Conservation (phyloP, 129 eudicot species). For the Chrysanthemum makinoi region DNA sequence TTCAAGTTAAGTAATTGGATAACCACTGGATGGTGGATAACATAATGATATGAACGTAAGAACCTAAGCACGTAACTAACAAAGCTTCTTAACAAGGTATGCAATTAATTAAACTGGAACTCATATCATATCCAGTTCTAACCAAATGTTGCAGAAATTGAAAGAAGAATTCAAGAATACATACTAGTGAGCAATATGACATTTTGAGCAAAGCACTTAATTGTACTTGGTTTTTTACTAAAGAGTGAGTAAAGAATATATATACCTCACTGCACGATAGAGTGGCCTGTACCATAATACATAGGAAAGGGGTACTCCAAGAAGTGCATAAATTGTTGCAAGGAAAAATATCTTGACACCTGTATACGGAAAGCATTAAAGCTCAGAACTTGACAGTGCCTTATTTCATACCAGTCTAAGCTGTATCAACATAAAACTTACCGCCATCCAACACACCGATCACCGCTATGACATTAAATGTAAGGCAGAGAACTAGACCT, state of each 20-base stretch:
- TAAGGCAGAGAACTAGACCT: slow-evolving; percentile 91
- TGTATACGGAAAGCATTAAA: slow-evolving; percentile 26
- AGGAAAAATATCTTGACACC: slow-evolving; percentile 93
- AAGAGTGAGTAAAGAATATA: background rate
- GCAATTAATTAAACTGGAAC: too few species aligned
- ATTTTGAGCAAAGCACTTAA: slow-evolving; percentile 10
- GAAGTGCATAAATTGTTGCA: slow-evolving; percentile 76
- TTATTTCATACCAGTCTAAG: slow-evolving; percentile 11
- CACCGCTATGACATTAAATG: slow-evolving; percentile 74
- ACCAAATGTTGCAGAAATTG: too few species aligned
- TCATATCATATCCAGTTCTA: too few species aligned
- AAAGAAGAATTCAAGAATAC: background rate
- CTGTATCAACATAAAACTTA: slow-evolving; percentile 30
- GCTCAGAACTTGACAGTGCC: slow-evolving; percentile 16
- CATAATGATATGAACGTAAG: too few species aligned
- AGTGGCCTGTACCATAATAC: slow-evolving; percentile 94
- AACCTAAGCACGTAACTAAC: too few species aligned
- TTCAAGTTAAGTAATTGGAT: too few species aligned
- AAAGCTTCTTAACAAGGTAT: too few species aligned
- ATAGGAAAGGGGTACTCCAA: slow-evolving; percentile 89
- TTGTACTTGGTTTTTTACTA: background rate
- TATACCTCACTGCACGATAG: slow-evolving; percentile 91
- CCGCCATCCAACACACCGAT: slow-evolving; percentile 98
- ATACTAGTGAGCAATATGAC: slow-evolving; percentile 8
- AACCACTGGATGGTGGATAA: too few species aligned